Percentiles rank a stretch among this genome's conserved stretches.
phyloP scores from a whole-genome alignment of 192 early-diverging fungal species.

The Phlyctochytrium planicorne region DNA sequence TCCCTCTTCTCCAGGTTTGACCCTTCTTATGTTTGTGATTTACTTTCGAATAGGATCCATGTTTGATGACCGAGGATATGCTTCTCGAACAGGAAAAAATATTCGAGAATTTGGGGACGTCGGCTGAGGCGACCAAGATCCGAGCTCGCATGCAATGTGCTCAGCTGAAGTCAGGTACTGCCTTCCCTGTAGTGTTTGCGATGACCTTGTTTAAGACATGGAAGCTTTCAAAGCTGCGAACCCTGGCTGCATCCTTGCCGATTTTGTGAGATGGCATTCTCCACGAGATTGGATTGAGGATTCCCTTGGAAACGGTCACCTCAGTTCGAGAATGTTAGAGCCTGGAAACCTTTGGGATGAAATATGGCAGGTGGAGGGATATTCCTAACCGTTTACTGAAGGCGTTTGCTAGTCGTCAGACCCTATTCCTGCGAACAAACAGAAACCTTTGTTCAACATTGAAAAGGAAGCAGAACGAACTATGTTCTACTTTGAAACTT shows the following conservation, averaged over 20 bases:
- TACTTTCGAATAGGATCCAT: constrained; percentile 54
- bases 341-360: constrained; percentile 85
- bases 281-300: constrained; percentile 88
- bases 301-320: constrained; percentile 27
- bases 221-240: constrained; percentile 94
- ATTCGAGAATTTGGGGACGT: constrained; percentile 75
- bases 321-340: constrained; percentile 81
- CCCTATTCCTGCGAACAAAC: constrained; percentile 64
- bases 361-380: constrained; percentile 71
- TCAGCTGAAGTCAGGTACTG: constrained; percentile 64
- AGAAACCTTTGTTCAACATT: constrained; percentile 80
- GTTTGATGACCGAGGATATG: constrained; percentile 89
- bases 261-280: constrained; percentile 95
- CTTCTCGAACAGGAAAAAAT: constrained; percentile 73
- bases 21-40: constrained; percentile 63
- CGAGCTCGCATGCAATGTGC: constrained; percentile 77
- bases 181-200: not conserved
- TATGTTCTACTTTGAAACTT: constrained; percentile 63
- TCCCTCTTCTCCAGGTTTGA: constrained; percentile 44
- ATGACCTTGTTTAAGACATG: constrained; percentile 64
- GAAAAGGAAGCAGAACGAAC: constrained; percentile 75
- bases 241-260: constrained; percentile 69
- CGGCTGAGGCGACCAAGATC: constrained; percentile 65
- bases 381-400: constrained; percentile 24
- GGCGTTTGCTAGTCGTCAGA: constrained; percentile 42